Evolutionary conservation across 768 basidiomycete species (phyloP), one percentile per base, ranked within the genome.

Genomic region (Tulasnella sp.): DNA sequence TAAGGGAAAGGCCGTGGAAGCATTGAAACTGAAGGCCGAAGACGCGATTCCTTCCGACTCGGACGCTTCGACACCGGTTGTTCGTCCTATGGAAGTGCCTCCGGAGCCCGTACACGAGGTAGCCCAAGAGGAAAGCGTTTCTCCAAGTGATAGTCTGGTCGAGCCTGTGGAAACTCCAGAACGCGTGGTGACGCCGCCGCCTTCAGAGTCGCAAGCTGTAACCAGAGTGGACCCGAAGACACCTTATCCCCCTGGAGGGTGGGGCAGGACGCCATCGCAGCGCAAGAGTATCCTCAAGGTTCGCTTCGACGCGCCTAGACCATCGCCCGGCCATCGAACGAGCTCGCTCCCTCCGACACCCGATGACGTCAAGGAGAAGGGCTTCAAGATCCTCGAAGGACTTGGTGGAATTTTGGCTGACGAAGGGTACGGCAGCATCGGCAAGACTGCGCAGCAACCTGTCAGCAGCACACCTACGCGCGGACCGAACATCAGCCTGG

Each of bases 261-360:
- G 77, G 77, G 31, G 48, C 48, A 37, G 48, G 77, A 78, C 77
- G 18, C 77, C 77, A 14, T 60, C 37, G 46, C 77, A 50, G 54
- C 46, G 77, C 48, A 78, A 78, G 60, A 78, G 77, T 31, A 78
- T 78, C 28, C 31, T 78, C 16, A 78, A 78, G 37, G 77, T 78
- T 5, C 77, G 77, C 16, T 78, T 78, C 77, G 77, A 78, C n/a
- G 37, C 77, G 20, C 77, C 77, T 22, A 60, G 46, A 12, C 48
- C 20, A 40, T 54, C 77, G 8, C 58, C 77, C 22, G 77, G 46
- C 12, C 40, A 40, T 40, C 46, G 14, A 41, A 58, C 77, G 16
- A 77, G 42, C 22, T 78, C 77, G 7, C 46, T n/a, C 18, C 60
- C 77, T 40, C n/a, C 77, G 44, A 76, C 75, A 28, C 75, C 75